Percentiles rank a stretch among this genome's conserved stretches.
These are phyloP conservation scores for Cladophialophora psammophila DNA, from an alignment of 2,329 filamentous ascomycete genomes.

Conservation along the genomic window DNA sequence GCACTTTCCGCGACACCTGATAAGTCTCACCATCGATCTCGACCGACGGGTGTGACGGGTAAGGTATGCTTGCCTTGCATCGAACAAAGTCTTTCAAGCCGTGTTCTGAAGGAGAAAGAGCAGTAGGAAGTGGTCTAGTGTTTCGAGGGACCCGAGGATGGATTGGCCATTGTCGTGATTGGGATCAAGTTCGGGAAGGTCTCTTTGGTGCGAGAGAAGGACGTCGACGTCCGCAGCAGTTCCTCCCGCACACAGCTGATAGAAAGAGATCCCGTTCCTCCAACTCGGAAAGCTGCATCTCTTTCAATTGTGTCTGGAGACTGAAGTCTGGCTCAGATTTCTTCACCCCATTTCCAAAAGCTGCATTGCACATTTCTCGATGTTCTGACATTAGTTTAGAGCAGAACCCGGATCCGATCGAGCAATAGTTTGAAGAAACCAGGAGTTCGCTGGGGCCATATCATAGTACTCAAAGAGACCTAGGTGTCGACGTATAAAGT, in stretches of 20 bases:
- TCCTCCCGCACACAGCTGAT: neutral
- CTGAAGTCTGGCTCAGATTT: neutral
- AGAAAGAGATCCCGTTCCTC: neutral
- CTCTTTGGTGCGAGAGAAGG: neutral
- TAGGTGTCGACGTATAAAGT: neutral
- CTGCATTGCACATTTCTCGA: neutral
- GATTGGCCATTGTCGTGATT: neutral
- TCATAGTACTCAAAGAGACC: neutral
- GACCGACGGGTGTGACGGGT: slow-evolving; percentile 18
- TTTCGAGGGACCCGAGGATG: neutral
- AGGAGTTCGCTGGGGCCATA: neutral
- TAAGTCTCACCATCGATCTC: slow-evolving; percentile 23
- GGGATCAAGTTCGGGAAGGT: neutral
- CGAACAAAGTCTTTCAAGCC: neutral
- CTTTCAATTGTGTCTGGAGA: neutral
- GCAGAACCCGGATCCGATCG: neutral
- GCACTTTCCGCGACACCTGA: slow-evolving; percentile 15
- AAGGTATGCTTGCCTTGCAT: slow-evolving; percentile 12
- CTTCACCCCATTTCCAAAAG: neutral
- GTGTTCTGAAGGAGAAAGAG: neutral
- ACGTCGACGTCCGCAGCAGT: neutral
- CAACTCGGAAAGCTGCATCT: neutral
- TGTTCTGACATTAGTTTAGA: neutral
- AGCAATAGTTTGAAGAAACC: neutral
- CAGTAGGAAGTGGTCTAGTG: neutral